These are phyloP conservation scores for Coniophora puteana DNA, from an alignment of 1,284 basidiomycete species.

Conservation along the genomic window DNA sequence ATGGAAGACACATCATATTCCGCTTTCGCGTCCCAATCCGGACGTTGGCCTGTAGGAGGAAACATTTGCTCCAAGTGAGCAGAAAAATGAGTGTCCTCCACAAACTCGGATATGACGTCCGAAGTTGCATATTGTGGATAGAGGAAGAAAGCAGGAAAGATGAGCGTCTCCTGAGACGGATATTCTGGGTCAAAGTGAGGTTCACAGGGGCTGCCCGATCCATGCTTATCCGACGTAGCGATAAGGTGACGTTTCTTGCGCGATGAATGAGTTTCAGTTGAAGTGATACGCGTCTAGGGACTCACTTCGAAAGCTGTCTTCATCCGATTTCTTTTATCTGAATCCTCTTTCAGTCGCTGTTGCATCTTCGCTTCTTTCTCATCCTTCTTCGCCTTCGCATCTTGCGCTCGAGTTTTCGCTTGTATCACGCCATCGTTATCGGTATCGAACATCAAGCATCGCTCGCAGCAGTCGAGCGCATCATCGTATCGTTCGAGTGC, in stretches of 20 bases:
- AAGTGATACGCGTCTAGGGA: conserved; percentile 7
- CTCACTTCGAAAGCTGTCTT: conserved; percentile 60
- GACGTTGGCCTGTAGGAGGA: conserved; percentile 57
- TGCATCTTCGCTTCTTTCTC: too few species aligned
- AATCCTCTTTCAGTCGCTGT: conserved; percentile 44
- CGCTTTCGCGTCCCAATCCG: conserved; percentile 75
- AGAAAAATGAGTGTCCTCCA: conserved; percentile 81
- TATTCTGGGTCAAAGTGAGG: conserved; percentile 65
- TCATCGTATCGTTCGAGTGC: conserved; percentile 75
- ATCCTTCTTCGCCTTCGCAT: conserved; percentile 46
- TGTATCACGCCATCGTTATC: conserved; percentile 48
- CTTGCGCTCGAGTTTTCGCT: conserved; percentile 44
- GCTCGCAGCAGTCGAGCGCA: conserved; percentile 73
- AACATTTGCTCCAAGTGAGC: conserved; percentile 84
- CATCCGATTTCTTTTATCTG: conserved; percentile 44
- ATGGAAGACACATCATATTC: conserved; percentile 72
- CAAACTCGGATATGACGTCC: conserved; percentile 85
- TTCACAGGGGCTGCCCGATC: conserved; percentile 49
- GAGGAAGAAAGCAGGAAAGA: conserved; percentile 88
- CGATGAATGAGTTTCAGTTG: conserved; percentile 4
- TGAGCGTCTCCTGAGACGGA: conserved; percentile 52
- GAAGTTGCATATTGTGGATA: conserved; percentile 90
- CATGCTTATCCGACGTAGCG: conserved; percentile 54
- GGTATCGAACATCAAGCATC: conserved; percentile 59
- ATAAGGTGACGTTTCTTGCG: conserved; percentile 67